Evolutionary conservation across 345 rosid species (phyloP).

Genomic region (Mangifera indica): DNA sequence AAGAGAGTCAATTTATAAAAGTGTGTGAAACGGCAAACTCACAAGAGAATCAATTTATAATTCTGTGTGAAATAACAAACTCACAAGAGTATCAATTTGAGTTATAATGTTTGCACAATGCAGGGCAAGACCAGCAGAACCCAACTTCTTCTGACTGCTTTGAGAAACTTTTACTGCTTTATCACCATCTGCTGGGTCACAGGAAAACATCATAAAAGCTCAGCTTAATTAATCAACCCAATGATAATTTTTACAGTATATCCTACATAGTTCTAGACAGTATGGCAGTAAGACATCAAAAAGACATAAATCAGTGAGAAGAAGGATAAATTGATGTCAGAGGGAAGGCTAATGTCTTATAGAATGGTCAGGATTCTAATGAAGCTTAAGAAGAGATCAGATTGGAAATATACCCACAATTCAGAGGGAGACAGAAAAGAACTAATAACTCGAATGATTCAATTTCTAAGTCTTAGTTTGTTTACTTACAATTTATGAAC

Average conservation of each 20-base stretch:
- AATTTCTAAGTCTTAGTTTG: neutral
- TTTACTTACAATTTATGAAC: neutral
- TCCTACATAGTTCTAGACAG: neutral
- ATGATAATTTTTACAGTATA: neutral
- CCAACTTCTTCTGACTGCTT: slow-evolving; percentile 59
- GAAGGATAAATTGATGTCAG: neutral
- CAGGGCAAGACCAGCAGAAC: slow-evolving; percentile 92
- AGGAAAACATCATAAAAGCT: slow-evolving; percentile 13
- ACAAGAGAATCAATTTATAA: no score
- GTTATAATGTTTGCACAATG: slow-evolving; percentile 94
- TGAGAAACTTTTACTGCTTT: slow-evolving; percentile 38
- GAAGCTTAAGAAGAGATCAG: neutral
- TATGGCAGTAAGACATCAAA: neutral
- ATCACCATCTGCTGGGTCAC: slow-evolving; percentile 60
- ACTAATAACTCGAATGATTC: neutral
- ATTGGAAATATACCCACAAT: neutral
- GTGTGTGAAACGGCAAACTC: no score
- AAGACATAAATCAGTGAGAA: neutral
- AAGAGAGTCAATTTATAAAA: slow-evolving; percentile 88
- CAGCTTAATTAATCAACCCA: neutral
- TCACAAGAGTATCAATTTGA: slow-evolving; percentile 94
- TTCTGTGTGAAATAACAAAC: slow-evolving; percentile 31
- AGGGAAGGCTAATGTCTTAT: neutral
- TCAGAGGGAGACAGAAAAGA: neutral
- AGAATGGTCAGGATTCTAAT: neutral